phyloP scores from a whole-genome alignment of 495 filamentous ascomycete species.

The Podospora comata region DNA sequence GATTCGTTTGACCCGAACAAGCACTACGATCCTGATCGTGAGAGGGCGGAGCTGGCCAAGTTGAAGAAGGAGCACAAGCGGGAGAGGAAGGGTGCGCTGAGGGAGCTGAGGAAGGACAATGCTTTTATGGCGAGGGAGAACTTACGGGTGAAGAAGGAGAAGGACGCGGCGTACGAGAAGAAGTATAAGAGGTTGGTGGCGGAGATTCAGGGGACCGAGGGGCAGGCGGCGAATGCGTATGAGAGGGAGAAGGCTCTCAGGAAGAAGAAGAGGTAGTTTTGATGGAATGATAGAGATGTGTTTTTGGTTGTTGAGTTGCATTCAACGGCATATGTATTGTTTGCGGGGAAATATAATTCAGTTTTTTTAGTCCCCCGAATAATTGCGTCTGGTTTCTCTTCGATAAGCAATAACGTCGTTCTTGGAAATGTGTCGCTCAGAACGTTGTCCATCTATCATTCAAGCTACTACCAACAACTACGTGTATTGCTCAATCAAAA shows the following conservation, averaged over 20 bases:
- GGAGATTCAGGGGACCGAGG: conserved; percentile 93
- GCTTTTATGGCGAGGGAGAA: conserved; percentile 87
- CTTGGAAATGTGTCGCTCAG: too few species aligned
- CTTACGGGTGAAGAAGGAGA: conserved; percentile 85
- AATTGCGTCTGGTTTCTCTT: too few species aligned
- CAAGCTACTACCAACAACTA: not conserved
- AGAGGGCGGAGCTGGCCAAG: conserved; percentile 75
- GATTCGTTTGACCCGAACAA: conserved; percentile 89
- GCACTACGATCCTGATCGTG: conserved; percentile 91
- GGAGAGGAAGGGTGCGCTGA: conserved; percentile 90
- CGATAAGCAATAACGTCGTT: too few species aligned
- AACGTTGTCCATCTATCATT: not conserved
- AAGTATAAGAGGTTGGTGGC: conserved; percentile 90
- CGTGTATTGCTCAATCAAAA: conserved; percentile 21
- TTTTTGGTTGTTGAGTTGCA: too few species aligned
- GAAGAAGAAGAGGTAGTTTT: conserved; percentile 51
- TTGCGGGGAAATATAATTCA: too few species aligned
- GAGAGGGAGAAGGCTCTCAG: conserved; percentile 74
- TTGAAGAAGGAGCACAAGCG: conserved; percentile 87
- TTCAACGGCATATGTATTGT: too few species aligned
- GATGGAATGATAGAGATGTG: too few species aligned
- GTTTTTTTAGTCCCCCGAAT: too few species aligned
- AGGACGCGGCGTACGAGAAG: conserved; percentile 84
- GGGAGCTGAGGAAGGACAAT: conserved; percentile 91
- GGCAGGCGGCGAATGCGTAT: conserved; percentile 79